phyloP scores from a whole-genome alignment of 805 yeast genomes.

The Saccharomycopsis schoenii region DNA sequence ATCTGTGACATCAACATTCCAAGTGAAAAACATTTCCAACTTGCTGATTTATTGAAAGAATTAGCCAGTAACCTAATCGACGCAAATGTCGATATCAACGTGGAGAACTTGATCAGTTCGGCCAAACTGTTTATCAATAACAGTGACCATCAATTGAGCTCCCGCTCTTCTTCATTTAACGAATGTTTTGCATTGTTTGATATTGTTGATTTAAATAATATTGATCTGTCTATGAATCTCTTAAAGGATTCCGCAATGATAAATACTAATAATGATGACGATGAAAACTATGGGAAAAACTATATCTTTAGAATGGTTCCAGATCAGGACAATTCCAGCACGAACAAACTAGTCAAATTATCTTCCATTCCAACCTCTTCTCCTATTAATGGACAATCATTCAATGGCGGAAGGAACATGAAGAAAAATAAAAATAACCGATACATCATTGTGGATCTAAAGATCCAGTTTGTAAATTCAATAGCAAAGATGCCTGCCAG shows the following conservation, averaged over 20 bases:
- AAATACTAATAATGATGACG: neutral
- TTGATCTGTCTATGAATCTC: neutral
- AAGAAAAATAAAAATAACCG: constrained; percentile 21
- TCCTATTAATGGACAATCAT: neutral
- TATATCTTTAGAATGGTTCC: neutral
- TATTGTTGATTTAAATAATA: neutral
- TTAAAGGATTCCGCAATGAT: neutral
- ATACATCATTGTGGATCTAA: constrained; percentile 61
- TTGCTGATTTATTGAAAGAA: constrained; percentile 20
- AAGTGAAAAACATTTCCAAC: constrained; percentile 27
- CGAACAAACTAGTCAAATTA: neutral
- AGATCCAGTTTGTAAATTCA: constrained; percentile 47
- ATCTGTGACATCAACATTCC: constrained; percentile 70
- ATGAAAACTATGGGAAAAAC: neutral
- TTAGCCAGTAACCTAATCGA: neutral
- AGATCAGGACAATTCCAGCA: neutral
- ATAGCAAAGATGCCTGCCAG: constrained; percentile 11
- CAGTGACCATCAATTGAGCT: neutral
- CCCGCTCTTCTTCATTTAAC: neutral
- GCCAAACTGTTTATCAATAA: neutral
- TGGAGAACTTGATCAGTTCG: neutral
- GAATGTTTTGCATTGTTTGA: neutral
- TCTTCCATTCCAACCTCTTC: neutral
- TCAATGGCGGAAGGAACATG: neutral
- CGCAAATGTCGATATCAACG: neutral